These are phyloP conservation scores for Pseudopyricularia cyperi DNA, from an alignment of 2,329 filamentous ascomycete genomes.

Conservation along the genomic window DNA sequence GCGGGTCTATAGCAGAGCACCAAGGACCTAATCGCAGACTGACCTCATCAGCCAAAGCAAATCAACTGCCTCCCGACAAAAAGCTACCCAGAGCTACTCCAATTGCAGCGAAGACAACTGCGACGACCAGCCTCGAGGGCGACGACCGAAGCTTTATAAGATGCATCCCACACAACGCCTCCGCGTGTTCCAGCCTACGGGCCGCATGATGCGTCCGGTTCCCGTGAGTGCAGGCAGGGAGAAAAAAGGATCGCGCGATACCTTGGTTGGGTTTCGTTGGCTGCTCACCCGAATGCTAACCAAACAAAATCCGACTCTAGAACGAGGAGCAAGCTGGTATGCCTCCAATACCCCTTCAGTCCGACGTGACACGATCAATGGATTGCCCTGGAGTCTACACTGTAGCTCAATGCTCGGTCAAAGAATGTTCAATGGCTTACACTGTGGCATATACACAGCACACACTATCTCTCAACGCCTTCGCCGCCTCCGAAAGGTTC, in stretches of 20 bases:
- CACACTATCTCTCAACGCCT: slow-evolving; percentile 96
- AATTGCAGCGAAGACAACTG: slow-evolving; percentile 1
- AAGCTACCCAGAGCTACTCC: background rate
- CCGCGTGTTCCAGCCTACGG: slow-evolving; percentile 53
- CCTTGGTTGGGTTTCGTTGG: slow-evolving; percentile 7
- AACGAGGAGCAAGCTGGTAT: slow-evolving; percentile 56
- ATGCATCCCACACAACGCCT: slow-evolving; percentile 56
- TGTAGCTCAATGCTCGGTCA: background rate
- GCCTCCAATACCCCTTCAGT: slow-evolving; percentile 19
- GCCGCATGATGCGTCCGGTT: slow-evolving; percentile 55
- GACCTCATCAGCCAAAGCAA: background rate
- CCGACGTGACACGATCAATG: background rate
- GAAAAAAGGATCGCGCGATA: background rate
- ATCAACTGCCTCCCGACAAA: background rate
- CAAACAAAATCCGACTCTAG: slow-evolving; percentile 25
- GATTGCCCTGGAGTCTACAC: background rate
- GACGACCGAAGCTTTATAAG: slow-evolving; percentile 20
- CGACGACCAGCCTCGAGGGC: background rate
- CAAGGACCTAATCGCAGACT: background rate
- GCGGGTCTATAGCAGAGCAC: background rate
- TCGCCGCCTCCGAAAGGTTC: slow-evolving; percentile 77
- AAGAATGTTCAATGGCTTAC: slow-evolving; percentile 1
- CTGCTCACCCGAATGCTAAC: slow-evolving; percentile 7
- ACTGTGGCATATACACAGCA: slow-evolving; percentile 37
- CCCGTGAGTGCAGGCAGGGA: slow-evolving; percentile 39